These are phyloP conservation scores for Thozetella sp. DNA, from an alignment of 495 filamentous ascomycete genomes.

Conservation along the genomic window DNA sequence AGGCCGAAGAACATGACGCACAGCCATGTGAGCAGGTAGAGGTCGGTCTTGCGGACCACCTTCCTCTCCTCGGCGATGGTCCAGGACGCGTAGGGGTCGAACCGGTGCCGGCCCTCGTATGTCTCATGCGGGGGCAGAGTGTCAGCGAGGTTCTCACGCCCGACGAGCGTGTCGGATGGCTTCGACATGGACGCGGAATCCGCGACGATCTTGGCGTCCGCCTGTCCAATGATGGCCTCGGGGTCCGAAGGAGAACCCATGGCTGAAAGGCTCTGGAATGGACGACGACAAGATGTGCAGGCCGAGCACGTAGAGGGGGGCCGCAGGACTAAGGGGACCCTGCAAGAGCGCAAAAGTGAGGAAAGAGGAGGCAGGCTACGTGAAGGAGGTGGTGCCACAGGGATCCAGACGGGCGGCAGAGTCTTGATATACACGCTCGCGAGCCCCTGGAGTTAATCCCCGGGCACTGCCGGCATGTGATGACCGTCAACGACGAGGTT, in stretches of 20 bases:
- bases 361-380: too few species aligned
- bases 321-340: too few species aligned
- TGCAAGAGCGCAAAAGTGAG: too few species aligned
- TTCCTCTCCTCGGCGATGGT: conserved; percentile 41
- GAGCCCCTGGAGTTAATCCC: too few species aligned
- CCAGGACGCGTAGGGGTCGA: conserved; percentile 48
- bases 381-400: too few species aligned
- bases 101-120: conserved; percentile 57
- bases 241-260: not conserved
- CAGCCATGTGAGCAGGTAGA: conserved; percentile 35
- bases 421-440: too few species aligned
- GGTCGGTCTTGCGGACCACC: conserved; percentile 45
- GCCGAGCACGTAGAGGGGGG: too few species aligned
- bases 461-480: conserved; percentile 3
- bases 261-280: too few species aligned
- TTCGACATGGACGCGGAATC: not conserved
- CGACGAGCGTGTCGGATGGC: conserved; percentile 6
- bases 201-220: not conserved
- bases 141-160: conserved; percentile 15
- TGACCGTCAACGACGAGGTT: not conserved
- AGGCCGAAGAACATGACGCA: conserved; percentile 45
- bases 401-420: too few species aligned
- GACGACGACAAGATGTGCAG: too few species aligned
- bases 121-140: conserved; percentile 20
- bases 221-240: not conserved